Base-by-base conservation (phyloP, 2,329 filamentous ascomycete species). In the Clarireedia monteithiana region DNA sequence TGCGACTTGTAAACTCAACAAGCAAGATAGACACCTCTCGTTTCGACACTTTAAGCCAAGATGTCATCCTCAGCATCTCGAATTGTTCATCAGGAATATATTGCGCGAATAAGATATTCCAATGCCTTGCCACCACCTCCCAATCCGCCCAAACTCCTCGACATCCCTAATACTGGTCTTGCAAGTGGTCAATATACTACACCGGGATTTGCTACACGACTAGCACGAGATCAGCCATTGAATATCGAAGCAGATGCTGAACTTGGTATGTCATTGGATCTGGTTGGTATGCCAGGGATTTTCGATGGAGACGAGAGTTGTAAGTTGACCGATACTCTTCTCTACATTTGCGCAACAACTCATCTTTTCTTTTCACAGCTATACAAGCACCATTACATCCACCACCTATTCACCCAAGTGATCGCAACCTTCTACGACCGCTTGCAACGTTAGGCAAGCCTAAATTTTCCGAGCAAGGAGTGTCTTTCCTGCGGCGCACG, bases 241-340 rank as follows among this genome's bases (percentile, higher is more conserved):
- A 97, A 96, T 69, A 94, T 99, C 59, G 94, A 99, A 73, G 91
- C 91, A 30, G 94, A 99, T 81, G 94, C 91, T 7, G 94, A 99
- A 76, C 81, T 97, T 64, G 94, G 94, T 57, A 97, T 99, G 94
- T 91, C 91, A 58, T 84, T 99, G 69, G 92, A 97, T 70, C 75
- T 99, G 64, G 88, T 97, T 57, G 94, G 94, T 67, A 89, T 97
- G 75, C 92, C 92, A 6, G 91, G 91, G 30, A 85, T 97, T 56
- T 96, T 97, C 68, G 86, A 97, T 67, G 92, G 91, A 57, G 91
- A 97, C 70, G 92, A 97, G 76, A 87, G 87, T 74, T 90, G 91
- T 96, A 78, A 70, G 78, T 74, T 54, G 12, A 24, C 24, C 5
- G 20, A 47, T 47, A 53, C 36, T 42, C 24, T n/a, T n/a, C 38